Conservation (phyloP, 805 yeast species). For the Starmerella bacillaris region DNA sequence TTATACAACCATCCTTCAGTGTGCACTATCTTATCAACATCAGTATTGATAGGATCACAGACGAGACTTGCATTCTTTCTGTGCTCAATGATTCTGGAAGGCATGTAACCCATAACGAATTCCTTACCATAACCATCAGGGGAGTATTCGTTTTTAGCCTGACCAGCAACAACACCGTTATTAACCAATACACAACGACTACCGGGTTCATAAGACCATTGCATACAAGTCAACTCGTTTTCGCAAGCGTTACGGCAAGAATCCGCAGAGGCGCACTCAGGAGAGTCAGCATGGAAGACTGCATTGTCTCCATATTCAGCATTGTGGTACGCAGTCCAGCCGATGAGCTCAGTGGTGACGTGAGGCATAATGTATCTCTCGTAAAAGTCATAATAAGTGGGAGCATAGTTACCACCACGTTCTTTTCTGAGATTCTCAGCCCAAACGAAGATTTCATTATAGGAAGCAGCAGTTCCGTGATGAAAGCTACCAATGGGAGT, state of each 20-base stretch:
- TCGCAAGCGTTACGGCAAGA: slow-evolving; percentile 11
- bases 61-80: neutral
- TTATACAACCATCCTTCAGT: neutral
- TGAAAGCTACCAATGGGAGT: slow-evolving; percentile 22
- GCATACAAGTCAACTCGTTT: slow-evolving; percentile 11
- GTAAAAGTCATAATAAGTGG: slow-evolving; percentile 20
- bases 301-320: slow-evolving; percentile 5
- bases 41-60: neutral
- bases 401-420: slow-evolving; percentile 4
- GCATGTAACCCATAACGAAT: slow-evolving; percentile 19
- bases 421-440: slow-evolving; percentile 10
- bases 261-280: slow-evolving; percentile 6
- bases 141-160: slow-evolving; percentile 6
- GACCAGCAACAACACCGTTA: slow-evolving; percentile 10
- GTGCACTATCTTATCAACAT: neutral
- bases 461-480: slow-evolving; percentile 19
- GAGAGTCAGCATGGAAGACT: slow-evolving; percentile 6
- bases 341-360: slow-evolving; percentile 12
- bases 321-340: slow-evolving; percentile 16
- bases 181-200: slow-evolving; percentile 9
- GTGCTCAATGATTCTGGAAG: slow-evolving; percentile 19
- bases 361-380: slow-evolving; percentile 21
- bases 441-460: slow-evolving; percentile 20
- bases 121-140: slow-evolving; percentile 7
- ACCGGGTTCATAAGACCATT: slow-evolving; percentile 9